phyloP scores from a whole-genome alignment of 1,284 basidiomycete species.

The Kalmanozyma brasiliensis region DNA sequence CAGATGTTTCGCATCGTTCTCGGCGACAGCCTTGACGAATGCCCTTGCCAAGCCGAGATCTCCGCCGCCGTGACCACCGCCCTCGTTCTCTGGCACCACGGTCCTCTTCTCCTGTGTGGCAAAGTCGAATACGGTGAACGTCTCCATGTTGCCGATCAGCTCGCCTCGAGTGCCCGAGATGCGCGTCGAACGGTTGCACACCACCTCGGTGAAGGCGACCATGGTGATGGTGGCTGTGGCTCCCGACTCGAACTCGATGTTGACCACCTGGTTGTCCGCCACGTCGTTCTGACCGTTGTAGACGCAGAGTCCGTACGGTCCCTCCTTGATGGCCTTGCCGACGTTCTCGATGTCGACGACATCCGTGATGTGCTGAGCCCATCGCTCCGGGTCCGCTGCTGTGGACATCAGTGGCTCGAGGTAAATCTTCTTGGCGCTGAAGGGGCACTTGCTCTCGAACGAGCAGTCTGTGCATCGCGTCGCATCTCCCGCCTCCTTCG shows the following conservation, averaged over 20 bases:
- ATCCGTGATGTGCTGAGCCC: conserved; percentile 34
- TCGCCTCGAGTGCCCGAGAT: conserved; percentile 39
- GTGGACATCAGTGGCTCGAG: conserved; percentile 28
- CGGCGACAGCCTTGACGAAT: conserved; percentile 40
- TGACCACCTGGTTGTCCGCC: conserved; percentile 38
- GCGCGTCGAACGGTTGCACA: conserved; percentile 42
- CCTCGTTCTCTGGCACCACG: conserved; percentile 26
- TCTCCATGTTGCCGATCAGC: conserved; percentile 34
- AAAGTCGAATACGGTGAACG: conserved; percentile 41
- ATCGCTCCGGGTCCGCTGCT: conserved; percentile 30
- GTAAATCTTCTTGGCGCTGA: conserved; percentile 43
- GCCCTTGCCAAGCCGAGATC: conserved; percentile 36
- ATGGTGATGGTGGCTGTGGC: conserved; percentile 40
- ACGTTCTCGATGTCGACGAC: conserved; percentile 39
- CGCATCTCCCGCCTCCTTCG: conserved; percentile 32
- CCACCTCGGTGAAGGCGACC: conserved; percentile 32
- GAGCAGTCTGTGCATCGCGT: conserved; percentile 37
- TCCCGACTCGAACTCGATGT: conserved; percentile 37
- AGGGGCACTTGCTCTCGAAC: conserved; percentile 33
- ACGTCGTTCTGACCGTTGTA: conserved; percentile 46
- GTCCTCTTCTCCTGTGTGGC: conserved; percentile 32
- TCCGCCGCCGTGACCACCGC: conserved; percentile 38
- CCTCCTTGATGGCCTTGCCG: conserved; percentile 28
- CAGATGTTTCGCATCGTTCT: conserved; percentile 25
- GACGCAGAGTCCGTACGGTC: conserved; percentile 36